These are phyloP conservation scores for Monosporascus sp. DNA, from an alignment of 2,329 filamentous ascomycete species.

Conservation along the genomic window DNA sequence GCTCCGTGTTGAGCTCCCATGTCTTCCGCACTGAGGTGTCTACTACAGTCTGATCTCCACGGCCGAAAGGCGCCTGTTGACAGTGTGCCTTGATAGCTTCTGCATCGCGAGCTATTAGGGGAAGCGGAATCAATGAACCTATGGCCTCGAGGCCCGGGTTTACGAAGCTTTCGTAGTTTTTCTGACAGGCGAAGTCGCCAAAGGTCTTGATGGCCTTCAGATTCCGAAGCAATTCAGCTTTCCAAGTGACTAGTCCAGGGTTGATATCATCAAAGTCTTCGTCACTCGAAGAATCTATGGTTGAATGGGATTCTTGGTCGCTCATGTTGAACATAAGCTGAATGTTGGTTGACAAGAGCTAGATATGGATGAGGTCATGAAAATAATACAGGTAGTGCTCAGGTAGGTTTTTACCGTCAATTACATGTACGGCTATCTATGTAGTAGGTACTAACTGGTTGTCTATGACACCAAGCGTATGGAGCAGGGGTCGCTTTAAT, in stretches of 20 bases:
- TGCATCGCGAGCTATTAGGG: constrained; percentile 20
- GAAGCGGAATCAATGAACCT: constrained; percentile 19
- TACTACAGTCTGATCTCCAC: constrained; percentile 31
- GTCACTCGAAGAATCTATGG: neutral
- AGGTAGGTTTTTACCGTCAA: too few relatives aligned
- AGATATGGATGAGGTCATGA: neutral
- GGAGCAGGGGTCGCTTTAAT: neutral
- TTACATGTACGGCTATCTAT: too few relatives aligned
- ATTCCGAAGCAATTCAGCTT: neutral
- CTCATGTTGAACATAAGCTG: neutral
- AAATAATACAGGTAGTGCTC: neutral
- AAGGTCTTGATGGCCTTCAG: constrained; percentile 6
- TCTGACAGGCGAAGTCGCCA: constrained; percentile 12
- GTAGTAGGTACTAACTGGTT: too few relatives aligned
- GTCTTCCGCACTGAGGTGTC: constrained; percentile 33
- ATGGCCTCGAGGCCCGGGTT: constrained; percentile 24
- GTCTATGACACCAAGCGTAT: neutral
- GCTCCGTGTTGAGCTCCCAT: constrained; percentile 31
- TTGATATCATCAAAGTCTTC: neutral
- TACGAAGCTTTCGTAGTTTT: constrained; percentile 5
- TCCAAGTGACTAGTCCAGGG: neutral
- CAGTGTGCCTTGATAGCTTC: constrained; percentile 17
- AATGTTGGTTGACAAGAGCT: neutral
- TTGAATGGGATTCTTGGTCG: neutral
- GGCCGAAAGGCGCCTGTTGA: constrained; percentile 31